Base-by-base conservation (phyloP, 2,329 filamentous ascomycete genomes). In the Teratosphaeria pseudoeucalypti region DNA sequence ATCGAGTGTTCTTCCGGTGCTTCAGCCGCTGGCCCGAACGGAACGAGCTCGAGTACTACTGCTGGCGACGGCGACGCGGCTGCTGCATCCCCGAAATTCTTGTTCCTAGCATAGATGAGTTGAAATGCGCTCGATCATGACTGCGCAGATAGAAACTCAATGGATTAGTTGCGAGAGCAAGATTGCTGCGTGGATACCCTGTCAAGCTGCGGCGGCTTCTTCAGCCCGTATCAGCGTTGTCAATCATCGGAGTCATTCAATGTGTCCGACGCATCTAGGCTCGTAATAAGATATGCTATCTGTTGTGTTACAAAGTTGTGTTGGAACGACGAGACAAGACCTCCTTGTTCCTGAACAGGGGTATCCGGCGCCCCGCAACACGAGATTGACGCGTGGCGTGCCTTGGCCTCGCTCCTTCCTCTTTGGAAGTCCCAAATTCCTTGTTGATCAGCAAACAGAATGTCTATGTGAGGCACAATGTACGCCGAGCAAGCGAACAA, bases 401-500 rank as follows among this genome's bases (percentile, higher is more conserved):
- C 12, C 37, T 43, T 43, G 37, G 23, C 37, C 37, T 43, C 16
- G 37, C 11, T 53, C 29, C 14, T 27, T 12, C 52, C 23, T 53
- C 19, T 23, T 14, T 32, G 5, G 29, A 32, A 32, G 29, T 32
- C 29, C 29, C 7, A 7, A 6, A 7, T 39, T 11, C 37, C 16
- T 6, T 39, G 11, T 39, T 16, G 37, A 39, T 39, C 37, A 39
- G 6, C 6, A 39, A 12, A 16, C 10, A 3, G 19, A 10, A 9
- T 6, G n/a, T 49, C 11, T n/a, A 57, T 32, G 19, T 52, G 26
- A 61, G 43, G 54, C 54, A 55, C 19, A 16, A 95, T 96, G 90
- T 94, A 95, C 75, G 90, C 90, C 66, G 91, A 95, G 72, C 78
- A 90, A 61, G 90, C 88, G 56, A 88, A 90, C 73, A 95, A 95